Evolutionary conservation across 1,284 basidiomycete species (phyloP), one percentile per base, ranked within the genome.

Genomic region (Thecaphora frezii): DNA sequence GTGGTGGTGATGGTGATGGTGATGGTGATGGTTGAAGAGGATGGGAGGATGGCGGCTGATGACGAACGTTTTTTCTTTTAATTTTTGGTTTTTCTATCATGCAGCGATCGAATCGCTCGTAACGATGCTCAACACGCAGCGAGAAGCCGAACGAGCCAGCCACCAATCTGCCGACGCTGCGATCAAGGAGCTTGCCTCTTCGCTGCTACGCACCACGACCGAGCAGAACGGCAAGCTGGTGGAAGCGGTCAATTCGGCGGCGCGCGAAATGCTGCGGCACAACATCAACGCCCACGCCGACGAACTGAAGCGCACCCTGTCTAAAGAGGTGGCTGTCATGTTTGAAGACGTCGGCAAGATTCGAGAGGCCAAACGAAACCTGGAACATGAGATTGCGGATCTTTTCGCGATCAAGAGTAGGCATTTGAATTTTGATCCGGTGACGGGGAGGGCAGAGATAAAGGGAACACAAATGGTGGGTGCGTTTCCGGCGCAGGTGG

Each of bases 291-390:
- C 45, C 41, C 69, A 75, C 33, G 68, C 68, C 10, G 66, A 75
- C 13, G 68, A 75, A 52, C 64, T 75, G 25, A 72, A 71, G 43
- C 51, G 63, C 5, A 23, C 66, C 36, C 49, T 74, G 30, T 51
- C 54, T 47, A 45, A 57, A 23, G 68, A 73, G 49, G 66, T 74
- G 13, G 55, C 43, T 18, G 53, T 51, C 8, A 74, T 74, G 72
- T 71, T 74, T 63, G 70, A 74, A 22, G 72, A 74, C 30, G 71
- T 74, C 8, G 72, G 70, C 36, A 71, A 66, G 65, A 74, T 74
- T 21, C 51, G 72, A 4, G 70, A 74, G 48, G 64, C 63, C 5
- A 74, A 74, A 40, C 33, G 67, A 3, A 55, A 57, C 24, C 44
- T 74, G 26, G 72, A 74, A 52, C 52, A 57, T 22, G 72, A 74